Base-by-base conservation (phyloP, 1,284 basidiomycete species). In the Tylopilus sp. region DNA sequence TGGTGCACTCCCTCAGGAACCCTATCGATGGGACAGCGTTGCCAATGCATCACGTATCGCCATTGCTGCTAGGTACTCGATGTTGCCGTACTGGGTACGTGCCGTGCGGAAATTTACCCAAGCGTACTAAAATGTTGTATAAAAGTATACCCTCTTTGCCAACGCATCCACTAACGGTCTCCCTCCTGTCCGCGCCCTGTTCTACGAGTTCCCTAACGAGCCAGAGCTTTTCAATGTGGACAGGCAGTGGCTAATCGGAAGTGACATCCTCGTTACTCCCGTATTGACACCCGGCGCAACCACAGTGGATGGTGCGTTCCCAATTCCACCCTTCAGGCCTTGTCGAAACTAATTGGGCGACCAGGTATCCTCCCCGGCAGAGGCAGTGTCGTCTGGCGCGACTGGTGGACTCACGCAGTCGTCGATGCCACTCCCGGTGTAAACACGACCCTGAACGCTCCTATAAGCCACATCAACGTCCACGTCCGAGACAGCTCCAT, bases 41-140 rank as follows among this genome's bases (percentile, higher is more conserved):
- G 84, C 85, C 4, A 76, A 82, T 32, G 83, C 88, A n/a, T 83
- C 85, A 4, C 78, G 85, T 20, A 85, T 75, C n/a, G 86, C 86
- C 2, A 88, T 90, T 52, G 70, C 75, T 14, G 77, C 81, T 22
- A 77, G 88, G 35, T 91, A 90, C 60, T 72, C 81, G 9, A 60
- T 91, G 49, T 71, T 92, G 36, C 86, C 87, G 1, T 90, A 90
- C 70, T 90, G 87, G 86, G 84, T 86, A 47, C 52, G 83, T 73
- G 9, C 25, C 7, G 37, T 2, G n/a, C 11, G 26, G 28, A 9
- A 20, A 0, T 13, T 5, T n/a, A 15, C 17, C 17, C 6, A 28
- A 10, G 13, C 2, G 7, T 32, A 25, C 46, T 84, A 43, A 57
- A 77, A 20, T 22, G 24, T 44, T 25, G 10, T 17, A 51, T 44